Base-by-base conservation (phyloP, 495 filamentous ascomycete genomes). In the Cercophora newfieldiana region DNA sequence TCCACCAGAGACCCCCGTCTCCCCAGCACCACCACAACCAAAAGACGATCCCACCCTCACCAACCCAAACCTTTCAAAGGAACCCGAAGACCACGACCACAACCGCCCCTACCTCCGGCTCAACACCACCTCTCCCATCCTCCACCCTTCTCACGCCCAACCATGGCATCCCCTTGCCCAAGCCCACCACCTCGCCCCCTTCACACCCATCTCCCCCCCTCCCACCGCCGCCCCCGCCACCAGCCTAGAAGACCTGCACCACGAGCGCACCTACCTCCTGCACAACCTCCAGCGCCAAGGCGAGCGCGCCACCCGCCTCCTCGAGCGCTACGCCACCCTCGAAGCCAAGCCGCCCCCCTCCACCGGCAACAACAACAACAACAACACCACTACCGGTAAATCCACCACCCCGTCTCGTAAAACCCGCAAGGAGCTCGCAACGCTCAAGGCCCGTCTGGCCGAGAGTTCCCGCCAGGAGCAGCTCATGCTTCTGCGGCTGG, bases 381-480 rank as follows among this genome's bases (percentile, higher is more conserved):
- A 14, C 31, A 28, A n/a, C 19, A 5, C 54, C 26, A 0, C 57
- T 44, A 18, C 7, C 7, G 21, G 29, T 19, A 18, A 18, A n/a
- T 21, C 8, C 2, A 7, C 21, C 22, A 14, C 19, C 24, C 2
- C 7, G 28, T 22, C 28, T 0, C 30, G 57, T 5, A 61, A 51
- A 18, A 30, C 22, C 0, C 37, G 33, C 16, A 68, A 69, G 16
- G 59, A 72, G 10, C 57, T 58, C 6, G 33, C 65, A 3, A 31
- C 65, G 10, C 26, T 74, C 19, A 67, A 60, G 19, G 59, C 31
- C 61, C 66, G 69, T 28, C 73, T 83, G 26, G 63, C 66, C 7
- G 76, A 82, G 28, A 75, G 68, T 0, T 75, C 71, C 0, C 64
- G 77, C 56, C 77, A 82, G 65, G 78, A 85, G 66, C 74, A 69